Evolutionary conservation across 148 eudicot genomes (phyloP), one percentile per base, ranked within the genome.

Genomic region (Bassia scoparia): DNA sequence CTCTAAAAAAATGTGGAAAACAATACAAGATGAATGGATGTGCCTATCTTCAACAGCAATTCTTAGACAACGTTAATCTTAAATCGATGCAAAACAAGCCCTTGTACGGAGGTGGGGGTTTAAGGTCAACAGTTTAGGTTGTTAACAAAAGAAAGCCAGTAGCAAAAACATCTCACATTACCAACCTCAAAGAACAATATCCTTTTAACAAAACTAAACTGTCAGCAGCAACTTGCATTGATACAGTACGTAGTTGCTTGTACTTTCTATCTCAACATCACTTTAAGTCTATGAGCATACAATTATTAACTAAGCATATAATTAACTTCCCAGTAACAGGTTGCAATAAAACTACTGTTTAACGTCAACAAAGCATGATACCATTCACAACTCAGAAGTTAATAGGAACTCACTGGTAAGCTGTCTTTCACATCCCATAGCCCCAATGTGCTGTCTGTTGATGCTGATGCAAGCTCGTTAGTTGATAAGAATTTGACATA

Each of bases 381-480:
- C 33, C 34, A 24, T 17, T 33, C 30, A 26, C 44, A 52, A 35
- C n/a, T 34, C 49, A 49, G 26, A 34, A 34, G 54, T 33, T 21
- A n/a, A 33, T 38, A n/a, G 31, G 35, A 49, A 83, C 93, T 81
- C 68, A 89, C 93, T n/a, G 88, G 87, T 70, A 87, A 41, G 77
- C 82, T 85, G 21, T 82, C 84, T 77, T 87, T 87, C 73, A 89
- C 89, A 71, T 89, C 93, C 93, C 93, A 89, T 60, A 89, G 81
- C 68, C 93, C 74, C 82, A 89, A 73, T 20, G 93, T 89, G 72
- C 87, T 87, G 78, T 89, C 93, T 27, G 93, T 89, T 70, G 93
- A 89, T 37, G 93, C 93, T 62, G 93, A 89, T 65, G 90, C 93
- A 78, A 89, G 89, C 84, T 89, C 93, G 55, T 83, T 70, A 26